Conservation (phyloP, 176 grass and related monocot species). For the Poa annua region DNA sequence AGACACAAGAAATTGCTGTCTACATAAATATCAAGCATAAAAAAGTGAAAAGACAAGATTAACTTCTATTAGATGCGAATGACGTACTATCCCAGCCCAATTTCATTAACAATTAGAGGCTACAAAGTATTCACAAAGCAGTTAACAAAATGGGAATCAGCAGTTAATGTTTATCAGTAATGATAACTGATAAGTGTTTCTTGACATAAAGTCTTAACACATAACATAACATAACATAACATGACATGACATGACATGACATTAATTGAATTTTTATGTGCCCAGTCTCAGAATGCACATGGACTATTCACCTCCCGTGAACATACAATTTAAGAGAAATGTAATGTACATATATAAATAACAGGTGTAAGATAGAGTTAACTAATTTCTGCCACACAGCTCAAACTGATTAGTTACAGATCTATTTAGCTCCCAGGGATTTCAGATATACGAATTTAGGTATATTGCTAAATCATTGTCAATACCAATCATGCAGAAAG, state of each 20-base stretch:
- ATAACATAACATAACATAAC: slow-evolving; percentile 18
- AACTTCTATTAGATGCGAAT: slow-evolving; percentile 6
- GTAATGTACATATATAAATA: slow-evolving; percentile 3
- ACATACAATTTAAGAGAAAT: neutral
- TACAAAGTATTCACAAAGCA: slow-evolving; percentile 17
- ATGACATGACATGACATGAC: slow-evolving; percentile 17
- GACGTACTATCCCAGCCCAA: neutral
- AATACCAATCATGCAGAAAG: slow-evolving; percentile 2
- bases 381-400: slow-evolving; percentile 17
- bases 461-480: slow-evolving; percentile 16
- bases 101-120: neutral
- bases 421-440: neutral
- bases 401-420: neutral
- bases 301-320: neutral
- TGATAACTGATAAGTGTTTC: neutral
- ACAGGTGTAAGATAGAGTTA: neutral
- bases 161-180: neutral
- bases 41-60: slow-evolving; percentile 16
- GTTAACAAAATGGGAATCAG: slow-evolving; percentile 10
- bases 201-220: slow-evolving; percentile 24
- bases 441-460: slow-evolving; percentile 18
- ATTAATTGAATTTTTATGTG: neutral
- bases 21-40: slow-evolving; percentile 36
- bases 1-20: slow-evolving; percentile 11
- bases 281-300: neutral